Evolutionary conservation across 371 early-diverging fungal species (phyloP).

Genomic region (Dentiscutata heterogama): DNA sequence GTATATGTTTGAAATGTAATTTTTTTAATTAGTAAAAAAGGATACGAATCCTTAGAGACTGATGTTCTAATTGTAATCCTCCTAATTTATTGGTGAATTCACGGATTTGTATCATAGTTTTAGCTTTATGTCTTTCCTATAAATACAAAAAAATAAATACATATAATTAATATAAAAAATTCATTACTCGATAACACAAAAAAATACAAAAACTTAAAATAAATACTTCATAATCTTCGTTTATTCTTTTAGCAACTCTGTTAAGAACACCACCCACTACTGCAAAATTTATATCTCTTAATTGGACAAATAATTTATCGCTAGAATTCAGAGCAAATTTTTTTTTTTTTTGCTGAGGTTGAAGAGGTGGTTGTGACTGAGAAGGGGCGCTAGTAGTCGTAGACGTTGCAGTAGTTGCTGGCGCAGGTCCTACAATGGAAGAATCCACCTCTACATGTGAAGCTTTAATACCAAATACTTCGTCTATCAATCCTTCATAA

Average conservation of each 20-base stretch:
- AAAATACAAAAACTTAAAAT: not conserved
- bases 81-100: slow-evolving; percentile 90
- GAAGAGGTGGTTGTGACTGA: slow-evolving; percentile 42
- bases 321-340: slow-evolving; percentile 82
- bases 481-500: slow-evolving; percentile 94
- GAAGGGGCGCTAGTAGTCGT: slow-evolving; percentile 42
- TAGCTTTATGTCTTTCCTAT: slow-evolving; percentile 83
- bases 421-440: slow-evolving; percentile 56
- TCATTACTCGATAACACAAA: not conserved
- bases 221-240: slow-evolving; percentile 83
- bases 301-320: slow-evolving; percentile 81
- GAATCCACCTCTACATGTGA: slow-evolving; percentile 76
- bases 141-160: not conserved
- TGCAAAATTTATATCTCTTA: slow-evolving; percentile 91
- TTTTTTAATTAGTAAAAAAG: slow-evolving; percentile 38
- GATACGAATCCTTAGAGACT: slow-evolving; percentile 81
- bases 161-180: not conserved
- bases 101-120: slow-evolving; percentile 88
- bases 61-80: slow-evolving; percentile 85
- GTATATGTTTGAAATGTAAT: not conserved
- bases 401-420: slow-evolving; percentile 49
- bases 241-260: slow-evolving; percentile 84
- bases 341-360: slow-evolving; percentile 68
- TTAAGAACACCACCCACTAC: slow-evolving; percentile 86
- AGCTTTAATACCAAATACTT: slow-evolving; percentile 74